A percentile compares a stretch with the other conserved stretches of the same genome.
Evolutionary conservation across 371 early-diverging fungal species (phyloP).

Genomic region (Syncephalastrum contaminatum): DNA sequence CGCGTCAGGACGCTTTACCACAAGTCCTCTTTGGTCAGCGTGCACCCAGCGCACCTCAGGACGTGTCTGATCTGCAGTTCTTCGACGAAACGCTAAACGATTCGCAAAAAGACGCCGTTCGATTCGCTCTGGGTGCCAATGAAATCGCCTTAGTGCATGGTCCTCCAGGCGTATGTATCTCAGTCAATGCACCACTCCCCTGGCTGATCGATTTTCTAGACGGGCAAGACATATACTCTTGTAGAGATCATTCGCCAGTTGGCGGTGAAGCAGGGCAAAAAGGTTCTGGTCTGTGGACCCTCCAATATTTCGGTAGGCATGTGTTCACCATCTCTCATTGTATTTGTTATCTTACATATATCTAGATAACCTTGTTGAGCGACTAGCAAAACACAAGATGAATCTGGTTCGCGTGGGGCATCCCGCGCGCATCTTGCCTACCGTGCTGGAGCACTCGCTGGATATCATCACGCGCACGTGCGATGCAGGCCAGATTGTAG

Average conservation of each 20-base stretch:
- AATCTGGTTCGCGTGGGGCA: slow-evolving; percentile 87
- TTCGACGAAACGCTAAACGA: slow-evolving; percentile 72
- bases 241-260: slow-evolving; percentile 87
- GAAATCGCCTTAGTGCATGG: slow-evolving; percentile 85
- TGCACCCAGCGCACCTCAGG: slow-evolving; percentile 16
- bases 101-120: slow-evolving; percentile 77
- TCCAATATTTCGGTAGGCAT: slow-evolving; percentile 91
- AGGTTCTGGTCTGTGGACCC: slow-evolving; percentile 92
- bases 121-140: slow-evolving; percentile 60
- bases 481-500: slow-evolving; percentile 76
- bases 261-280: slow-evolving; percentile 53
- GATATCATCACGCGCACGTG: slow-evolving; percentile 70
- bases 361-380: slow-evolving; percentile 80
- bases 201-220: slow-evolving; percentile 31
- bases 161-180: slow-evolving; percentile 63
- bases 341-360: not conserved
- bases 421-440: slow-evolving; percentile 77
- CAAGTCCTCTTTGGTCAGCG: slow-evolving; percentile 32
- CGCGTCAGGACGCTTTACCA: slow-evolving; percentile 9
- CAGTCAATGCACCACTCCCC: too few species aligned
- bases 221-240: slow-evolving; percentile 94
- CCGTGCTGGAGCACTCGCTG: slow-evolving; percentile 69
- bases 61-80: slow-evolving; percentile 33
- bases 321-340: not conserved
- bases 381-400: slow-evolving; percentile 59